These are phyloP conservation scores for Penicillium sp. DNA, from an alignment of 2,329 filamentous ascomycete species.

Conservation along the genomic window DNA sequence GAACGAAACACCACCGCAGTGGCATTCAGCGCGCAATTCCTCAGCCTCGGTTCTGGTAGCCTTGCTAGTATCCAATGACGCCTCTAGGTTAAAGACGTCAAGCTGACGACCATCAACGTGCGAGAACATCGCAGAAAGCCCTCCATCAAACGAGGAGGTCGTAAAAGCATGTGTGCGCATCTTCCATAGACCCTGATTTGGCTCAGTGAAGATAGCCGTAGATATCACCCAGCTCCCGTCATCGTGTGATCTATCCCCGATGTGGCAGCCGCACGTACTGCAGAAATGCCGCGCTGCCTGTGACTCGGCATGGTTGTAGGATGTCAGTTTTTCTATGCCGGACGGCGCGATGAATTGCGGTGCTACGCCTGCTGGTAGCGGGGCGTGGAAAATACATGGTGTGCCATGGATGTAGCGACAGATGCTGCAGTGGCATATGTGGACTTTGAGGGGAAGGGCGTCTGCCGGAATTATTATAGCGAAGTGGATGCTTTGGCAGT, in stretches of 20 bases:
- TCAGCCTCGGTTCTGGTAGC: background rate
- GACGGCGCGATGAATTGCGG: constrained; percentile 26
- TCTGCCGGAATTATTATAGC: constrained; percentile 34
- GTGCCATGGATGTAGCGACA: constrained; percentile 44
- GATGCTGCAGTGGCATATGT: constrained; percentile 47
- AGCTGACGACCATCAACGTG: constrained; percentile 15
- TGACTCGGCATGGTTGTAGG: constrained; percentile 31
- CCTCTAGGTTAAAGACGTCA: constrained; percentile 9
- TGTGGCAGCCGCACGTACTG: constrained; percentile 44
- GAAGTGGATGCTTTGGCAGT: constrained; percentile 27
- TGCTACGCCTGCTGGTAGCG: constrained; percentile 18
- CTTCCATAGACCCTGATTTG: constrained; percentile 15
- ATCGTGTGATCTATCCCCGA: constrained; percentile 15
- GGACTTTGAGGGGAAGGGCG: constrained; percentile 38
- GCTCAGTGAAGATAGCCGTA: constrained; percentile 23
- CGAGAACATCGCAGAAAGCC: constrained; percentile 17
- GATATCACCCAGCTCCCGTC: constrained; percentile 23
- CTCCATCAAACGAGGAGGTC: constrained; percentile 15
- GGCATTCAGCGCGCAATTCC: constrained; percentile 40
- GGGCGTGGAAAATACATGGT: constrained; percentile 25
- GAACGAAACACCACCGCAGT: constrained; percentile 47
- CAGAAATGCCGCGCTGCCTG: constrained; percentile 41
- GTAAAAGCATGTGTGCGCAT: constrained; percentile 21
- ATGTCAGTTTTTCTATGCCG: constrained; percentile 15
- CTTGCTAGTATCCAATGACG: background rate